Conservation (phyloP, 2,329 filamentous ascomycete species). For the Drechslera avenae region DNA sequence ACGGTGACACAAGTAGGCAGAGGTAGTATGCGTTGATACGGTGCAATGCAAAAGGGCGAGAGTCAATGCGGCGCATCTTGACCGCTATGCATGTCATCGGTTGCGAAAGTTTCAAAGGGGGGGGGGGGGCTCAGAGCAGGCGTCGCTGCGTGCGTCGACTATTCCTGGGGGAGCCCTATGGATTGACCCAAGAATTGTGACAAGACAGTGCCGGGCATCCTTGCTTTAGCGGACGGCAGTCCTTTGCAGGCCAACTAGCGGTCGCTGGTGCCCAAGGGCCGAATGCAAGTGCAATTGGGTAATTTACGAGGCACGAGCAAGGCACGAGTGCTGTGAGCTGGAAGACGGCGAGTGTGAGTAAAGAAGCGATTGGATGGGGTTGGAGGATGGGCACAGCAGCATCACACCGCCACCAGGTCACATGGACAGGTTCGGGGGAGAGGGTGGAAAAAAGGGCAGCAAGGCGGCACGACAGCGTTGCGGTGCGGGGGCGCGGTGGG, state of each 20-base stretch:
- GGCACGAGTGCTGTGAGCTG: conserved; percentile 5
- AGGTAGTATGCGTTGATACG: conserved; percentile 4
- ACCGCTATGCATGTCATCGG: conserved; percentile 36
- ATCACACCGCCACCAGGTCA: conserved; percentile 45
- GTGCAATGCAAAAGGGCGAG: conserved; percentile 9
- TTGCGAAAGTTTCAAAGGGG: conserved; percentile 16
- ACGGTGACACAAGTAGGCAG: background rate
- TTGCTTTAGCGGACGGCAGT: conserved; percentile 12
- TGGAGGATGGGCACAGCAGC: conserved; percentile 8
- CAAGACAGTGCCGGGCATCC: conserved; percentile 13
- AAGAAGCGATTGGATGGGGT: conserved; percentile 25
- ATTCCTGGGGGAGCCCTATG: conserved; percentile 22
- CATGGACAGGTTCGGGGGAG: conserved; percentile 28
- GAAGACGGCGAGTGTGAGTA: background rate
- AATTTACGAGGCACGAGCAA: conserved; percentile 3
- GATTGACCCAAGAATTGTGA: background rate
- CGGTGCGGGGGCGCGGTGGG: conserved; percentile 27
- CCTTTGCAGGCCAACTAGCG: background rate
- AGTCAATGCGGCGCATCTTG: conserved; percentile 5
- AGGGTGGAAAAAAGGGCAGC: conserved; percentile 9
- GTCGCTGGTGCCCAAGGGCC: conserved; percentile 8
- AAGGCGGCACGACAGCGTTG: conserved; percentile 13
- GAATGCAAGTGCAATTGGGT: background rate
- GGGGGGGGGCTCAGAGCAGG: conserved; percentile 23
- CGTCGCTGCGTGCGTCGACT: conserved; percentile 30